These are phyloP conservation scores for Quercus lobata DNA, from an alignment of 331 rosid species.

Conservation along the genomic window DNA sequence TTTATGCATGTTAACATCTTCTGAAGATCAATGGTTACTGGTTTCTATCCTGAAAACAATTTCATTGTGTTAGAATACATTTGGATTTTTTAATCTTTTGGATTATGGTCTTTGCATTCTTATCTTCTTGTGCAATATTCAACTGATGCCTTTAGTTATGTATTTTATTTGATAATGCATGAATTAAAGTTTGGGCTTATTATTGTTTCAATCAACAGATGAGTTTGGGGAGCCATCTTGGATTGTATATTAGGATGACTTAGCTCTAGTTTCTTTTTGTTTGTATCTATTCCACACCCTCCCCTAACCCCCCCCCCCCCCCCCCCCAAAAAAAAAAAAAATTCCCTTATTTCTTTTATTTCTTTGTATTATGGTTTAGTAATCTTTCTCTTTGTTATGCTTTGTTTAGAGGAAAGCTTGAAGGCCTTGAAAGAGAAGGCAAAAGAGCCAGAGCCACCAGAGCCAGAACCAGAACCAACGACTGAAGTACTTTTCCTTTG, in stretches of 20 bases:
- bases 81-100: neutral
- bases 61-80: neutral
- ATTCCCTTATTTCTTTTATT: slow-evolving; percentile 2
- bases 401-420: slow-evolving; percentile 52
- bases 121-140: neutral
- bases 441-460: slow-evolving; percentile 54
- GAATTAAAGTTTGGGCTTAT: too few relatives aligned
- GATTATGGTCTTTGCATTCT: neutral
- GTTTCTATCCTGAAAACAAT: neutral
- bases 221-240: neutral
- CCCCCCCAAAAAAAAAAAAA: too few relatives aligned
- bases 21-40: neutral
- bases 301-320: too few relatives aligned
- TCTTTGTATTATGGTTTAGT: slow-evolving; percentile 10
- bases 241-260: neutral
- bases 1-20: neutral
- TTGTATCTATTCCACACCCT: neutral
- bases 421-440: slow-evolving; percentile 65
- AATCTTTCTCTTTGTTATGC: slow-evolving; percentile 9
- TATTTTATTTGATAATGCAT: neutral
- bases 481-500: slow-evolving; percentile 95
- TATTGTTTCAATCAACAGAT: neutral
- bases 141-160: neutral
- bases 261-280: neutral
- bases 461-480: slow-evolving; percentile 93